These are phyloP conservation scores for Suillus alpinus DNA, from an alignment of 768 basidiomycete species.

Conservation along the genomic window DNA sequence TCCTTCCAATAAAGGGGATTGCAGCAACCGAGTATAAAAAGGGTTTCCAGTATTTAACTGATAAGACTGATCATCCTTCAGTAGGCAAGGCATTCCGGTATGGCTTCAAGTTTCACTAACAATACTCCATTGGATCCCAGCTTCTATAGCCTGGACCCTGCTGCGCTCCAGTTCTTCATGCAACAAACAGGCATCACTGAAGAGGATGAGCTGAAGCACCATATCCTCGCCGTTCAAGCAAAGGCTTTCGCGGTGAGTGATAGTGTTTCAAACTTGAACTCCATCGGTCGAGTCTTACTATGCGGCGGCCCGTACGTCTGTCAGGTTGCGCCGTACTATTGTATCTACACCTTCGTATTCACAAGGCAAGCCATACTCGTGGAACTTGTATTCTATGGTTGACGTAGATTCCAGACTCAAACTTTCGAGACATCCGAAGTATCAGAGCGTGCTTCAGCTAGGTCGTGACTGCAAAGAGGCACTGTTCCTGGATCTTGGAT, in stretches of 20 bases:
- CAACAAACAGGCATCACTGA: slow-evolving; percentile 27
- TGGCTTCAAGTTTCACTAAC: background rate
- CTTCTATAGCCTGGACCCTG: slow-evolving; percentile 12
- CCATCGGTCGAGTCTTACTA: background rate
- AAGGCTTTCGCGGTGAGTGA: slow-evolving; percentile 30
- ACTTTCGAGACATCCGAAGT: slow-evolving; percentile 18
- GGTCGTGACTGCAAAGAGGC: slow-evolving; percentile 34
- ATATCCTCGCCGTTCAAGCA: slow-evolving; percentile 32
- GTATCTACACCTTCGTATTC: slow-evolving; percentile 18
- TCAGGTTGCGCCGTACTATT: slow-evolving; percentile 22
- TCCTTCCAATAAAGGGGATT: too few relatives aligned
- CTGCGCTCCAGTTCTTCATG: slow-evolving; percentile 27
- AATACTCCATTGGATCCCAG: slow-evolving; percentile 7
- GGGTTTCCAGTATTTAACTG: too few relatives aligned
- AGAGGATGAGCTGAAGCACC: slow-evolving; percentile 27
- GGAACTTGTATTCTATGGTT: background rate
- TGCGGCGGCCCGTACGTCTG: background rate
- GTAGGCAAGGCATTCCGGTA: too few relatives aligned
- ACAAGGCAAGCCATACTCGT: slow-evolving; percentile 8
- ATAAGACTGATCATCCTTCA: too few relatives aligned
- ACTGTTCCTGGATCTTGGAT: slow-evolving; percentile 44
- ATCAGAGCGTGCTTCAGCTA: slow-evolving; percentile 31
- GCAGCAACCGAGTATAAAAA: too few relatives aligned
- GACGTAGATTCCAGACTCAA: slow-evolving; percentile 12
- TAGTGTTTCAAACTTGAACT: background rate